A percentile compares a stretch with the other conserved stretches of the same genome.
These are phyloP conservation scores for Ophiostoma quercus DNA, from an alignment of 2,329 filamentous ascomycete genomes.

Conservation along the genomic window DNA sequence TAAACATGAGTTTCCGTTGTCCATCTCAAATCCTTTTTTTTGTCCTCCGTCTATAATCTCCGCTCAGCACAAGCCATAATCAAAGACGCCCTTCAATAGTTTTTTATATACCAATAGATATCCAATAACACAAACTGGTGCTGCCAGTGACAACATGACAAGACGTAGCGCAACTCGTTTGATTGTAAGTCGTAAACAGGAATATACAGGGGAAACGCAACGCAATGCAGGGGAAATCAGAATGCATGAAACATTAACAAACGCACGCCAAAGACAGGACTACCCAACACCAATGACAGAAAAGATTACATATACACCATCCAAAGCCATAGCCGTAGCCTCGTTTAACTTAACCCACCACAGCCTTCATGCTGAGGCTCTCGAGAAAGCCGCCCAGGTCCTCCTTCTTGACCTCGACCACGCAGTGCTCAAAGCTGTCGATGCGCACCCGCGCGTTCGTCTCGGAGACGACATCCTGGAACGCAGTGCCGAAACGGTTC, in stretches of 20 bases:
- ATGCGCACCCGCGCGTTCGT: slow-evolving; percentile 85
- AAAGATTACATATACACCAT: neutral
- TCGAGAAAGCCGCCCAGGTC: slow-evolving; percentile 88
- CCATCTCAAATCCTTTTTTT: too few relatives aligned
- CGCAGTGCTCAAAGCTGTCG: slow-evolving; percentile 95
- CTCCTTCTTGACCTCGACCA: slow-evolving; percentile 96
- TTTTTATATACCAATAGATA: neutral
- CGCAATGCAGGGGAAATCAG: slow-evolving; percentile 8
- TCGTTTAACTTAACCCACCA: slow-evolving; percentile 53
- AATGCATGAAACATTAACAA: neutral
- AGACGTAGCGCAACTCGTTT: neutral
- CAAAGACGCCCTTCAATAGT: neutral
- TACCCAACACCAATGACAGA: neutral
- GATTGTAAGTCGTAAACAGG: neutral
- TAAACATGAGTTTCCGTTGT: too few relatives aligned
- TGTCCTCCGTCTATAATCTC: too few relatives aligned
- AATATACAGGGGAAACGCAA: neutral
- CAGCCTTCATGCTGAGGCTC: slow-evolving; percentile 82
- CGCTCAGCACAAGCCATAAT: neutral
- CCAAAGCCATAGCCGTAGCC: neutral
- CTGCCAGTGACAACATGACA: neutral
- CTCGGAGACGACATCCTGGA: slow-evolving; percentile 89
- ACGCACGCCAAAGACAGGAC: neutral
- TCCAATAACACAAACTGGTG: neutral
- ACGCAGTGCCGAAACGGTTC: slow-evolving; percentile 90